A percentile compares a stretch with the other conserved stretches of the same genome.
Conservation (phyloP, 2,329 filamentous ascomycete species). For the Calonectria pteridis region DNA sequence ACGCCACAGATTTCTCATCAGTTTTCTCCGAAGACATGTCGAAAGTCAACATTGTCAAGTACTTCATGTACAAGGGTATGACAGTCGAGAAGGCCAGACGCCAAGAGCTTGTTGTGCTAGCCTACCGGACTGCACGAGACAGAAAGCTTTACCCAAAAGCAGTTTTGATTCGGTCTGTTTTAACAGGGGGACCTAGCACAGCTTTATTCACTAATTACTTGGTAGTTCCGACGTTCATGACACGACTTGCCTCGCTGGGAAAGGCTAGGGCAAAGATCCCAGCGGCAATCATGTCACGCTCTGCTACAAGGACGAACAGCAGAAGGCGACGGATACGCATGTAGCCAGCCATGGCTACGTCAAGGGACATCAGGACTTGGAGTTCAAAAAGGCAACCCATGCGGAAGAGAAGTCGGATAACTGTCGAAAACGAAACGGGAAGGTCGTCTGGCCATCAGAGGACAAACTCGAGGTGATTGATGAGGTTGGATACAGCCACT, state of each 20-base stretch:
- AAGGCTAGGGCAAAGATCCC: background rate
- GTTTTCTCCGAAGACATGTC: background rate
- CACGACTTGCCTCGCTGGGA: background rate
- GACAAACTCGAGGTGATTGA: background rate
- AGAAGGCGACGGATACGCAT: background rate
- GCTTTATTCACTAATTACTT: background rate
- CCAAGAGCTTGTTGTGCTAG: background rate
- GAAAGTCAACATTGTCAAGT: background rate
- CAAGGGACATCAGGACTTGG: background rate
- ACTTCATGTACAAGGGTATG: background rate
- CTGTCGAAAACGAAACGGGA: background rate
- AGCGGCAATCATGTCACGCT: background rate
- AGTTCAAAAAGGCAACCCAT: background rate
- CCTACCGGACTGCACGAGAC: background rate
- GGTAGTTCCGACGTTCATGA: background rate
- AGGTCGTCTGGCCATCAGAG: background rate
- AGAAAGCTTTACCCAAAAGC: background rate
- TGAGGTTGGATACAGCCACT: background rate
- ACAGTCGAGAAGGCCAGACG: background rate
- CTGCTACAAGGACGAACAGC: background rate
- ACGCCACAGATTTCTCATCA: background rate
- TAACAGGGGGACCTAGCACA: background rate
- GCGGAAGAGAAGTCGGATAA: background rate
- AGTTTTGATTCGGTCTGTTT: background rate
- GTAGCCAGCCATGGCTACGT: background rate